These are phyloP conservation scores for Morella rubra DNA, from an alignment of 306 rosid species.

Conservation along the genomic window DNA sequence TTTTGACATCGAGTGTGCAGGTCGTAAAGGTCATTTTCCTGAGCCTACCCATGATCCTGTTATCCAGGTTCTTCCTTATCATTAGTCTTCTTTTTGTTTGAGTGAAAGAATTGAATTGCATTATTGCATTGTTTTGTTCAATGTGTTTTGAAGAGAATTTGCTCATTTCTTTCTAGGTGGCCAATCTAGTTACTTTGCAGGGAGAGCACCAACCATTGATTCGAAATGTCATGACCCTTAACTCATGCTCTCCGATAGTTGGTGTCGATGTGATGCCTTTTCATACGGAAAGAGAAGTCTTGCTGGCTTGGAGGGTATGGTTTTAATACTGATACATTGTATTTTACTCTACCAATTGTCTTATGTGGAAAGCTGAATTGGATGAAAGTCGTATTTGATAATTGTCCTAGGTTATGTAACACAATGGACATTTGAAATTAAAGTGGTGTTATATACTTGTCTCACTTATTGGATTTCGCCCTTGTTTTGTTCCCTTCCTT, in stretches of 20 bases:
- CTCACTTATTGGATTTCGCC: too few species aligned
- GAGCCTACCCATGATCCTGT: conserved; percentile 96
- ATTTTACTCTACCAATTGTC: neutral
- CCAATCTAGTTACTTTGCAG: conserved; percentile 90
- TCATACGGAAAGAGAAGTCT: conserved; percentile 83
- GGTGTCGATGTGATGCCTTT: conserved; percentile 94
- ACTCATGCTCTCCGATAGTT: conserved; percentile 90
- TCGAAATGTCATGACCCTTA: conserved; percentile 92
- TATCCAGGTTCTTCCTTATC: conserved; percentile 65
- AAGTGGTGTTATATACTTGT: neutral
- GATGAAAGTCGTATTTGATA: too few species aligned
- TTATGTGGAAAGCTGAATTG: neutral
- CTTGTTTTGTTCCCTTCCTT: neutral
- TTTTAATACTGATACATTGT: conserved; percentile 20
- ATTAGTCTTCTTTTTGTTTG: neutral
- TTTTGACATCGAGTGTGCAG: conserved; percentile 99
- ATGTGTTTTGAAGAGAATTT: conserved; percentile 30
- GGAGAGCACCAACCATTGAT: conserved; percentile 77
- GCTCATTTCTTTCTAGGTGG: conserved; percentile 55
- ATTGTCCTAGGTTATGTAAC: neutral
- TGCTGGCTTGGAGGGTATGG: conserved; percentile 95
- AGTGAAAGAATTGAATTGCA: neutral
- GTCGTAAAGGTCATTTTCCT: conserved; percentile 98
- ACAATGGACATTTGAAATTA: neutral
- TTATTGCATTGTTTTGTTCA: neutral